These are phyloP conservation scores for Termitomyces sp. DNA, from an alignment of 768 basidiomycete species.

Conservation along the genomic window DNA sequence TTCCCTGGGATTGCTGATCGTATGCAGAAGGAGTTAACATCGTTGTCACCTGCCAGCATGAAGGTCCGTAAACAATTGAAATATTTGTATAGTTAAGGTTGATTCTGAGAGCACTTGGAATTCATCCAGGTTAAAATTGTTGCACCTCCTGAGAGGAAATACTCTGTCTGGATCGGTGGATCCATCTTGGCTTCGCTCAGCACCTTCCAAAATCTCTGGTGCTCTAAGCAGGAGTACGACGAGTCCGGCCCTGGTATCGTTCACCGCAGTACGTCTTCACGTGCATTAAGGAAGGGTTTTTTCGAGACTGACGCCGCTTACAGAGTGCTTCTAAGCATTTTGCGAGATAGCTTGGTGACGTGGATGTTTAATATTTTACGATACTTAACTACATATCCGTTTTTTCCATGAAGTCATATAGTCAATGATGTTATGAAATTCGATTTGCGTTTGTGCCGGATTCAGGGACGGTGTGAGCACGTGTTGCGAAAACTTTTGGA, in stretches of 20 bases:
- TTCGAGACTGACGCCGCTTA: not conserved
- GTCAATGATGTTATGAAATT: constrained; percentile 6
- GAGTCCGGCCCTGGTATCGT: constrained; percentile 77
- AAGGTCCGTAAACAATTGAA: constrained; percentile 42
- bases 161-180: constrained; percentile 94
- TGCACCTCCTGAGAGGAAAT: constrained; percentile 90
- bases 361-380: constrained; percentile 7
- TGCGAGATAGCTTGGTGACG: constrained; percentile 1
- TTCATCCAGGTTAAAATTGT: constrained; percentile 73
- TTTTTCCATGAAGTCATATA: not conserved
- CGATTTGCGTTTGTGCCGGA: not conserved
- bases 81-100: not conserved
- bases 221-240: constrained; percentile 90
- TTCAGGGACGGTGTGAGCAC: constrained; percentile 3
- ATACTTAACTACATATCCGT: not conserved
- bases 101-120: constrained; percentile 1
- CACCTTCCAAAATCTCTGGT: constrained; percentile 98
- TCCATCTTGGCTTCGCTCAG: constrained; percentile 83
- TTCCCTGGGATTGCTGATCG: constrained; percentile 95
- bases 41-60: constrained; percentile 82
- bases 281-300: not conserved
- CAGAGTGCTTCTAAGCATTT: constrained; percentile 24
- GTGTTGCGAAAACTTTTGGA: constrained; percentile 9
- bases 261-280: constrained; percentile 59
- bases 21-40: constrained; percentile 91